Conservation (phyloP, 352 stramenopile genomes). For the Plasmopara muralis region DNA sequence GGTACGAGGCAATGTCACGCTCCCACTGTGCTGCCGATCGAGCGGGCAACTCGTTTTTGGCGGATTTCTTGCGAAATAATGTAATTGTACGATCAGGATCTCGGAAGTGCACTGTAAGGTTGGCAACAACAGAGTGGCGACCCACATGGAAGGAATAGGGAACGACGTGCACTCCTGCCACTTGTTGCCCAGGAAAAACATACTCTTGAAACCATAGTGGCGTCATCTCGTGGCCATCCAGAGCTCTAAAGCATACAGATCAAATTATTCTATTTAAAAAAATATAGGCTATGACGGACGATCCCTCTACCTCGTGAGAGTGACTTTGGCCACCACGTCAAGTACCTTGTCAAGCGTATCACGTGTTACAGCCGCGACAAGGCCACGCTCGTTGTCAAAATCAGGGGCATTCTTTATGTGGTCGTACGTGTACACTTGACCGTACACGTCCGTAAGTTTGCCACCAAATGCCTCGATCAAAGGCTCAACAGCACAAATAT, state of each 20-base stretch:
- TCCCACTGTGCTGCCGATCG: conserved; percentile 40
- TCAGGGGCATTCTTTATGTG: conserved; percentile 33
- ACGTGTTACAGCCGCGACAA: conserved; percentile 43
- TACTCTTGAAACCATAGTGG: conserved; percentile 38
- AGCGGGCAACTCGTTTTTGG: conserved; percentile 42
- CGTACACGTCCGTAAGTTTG: conserved; percentile 47
- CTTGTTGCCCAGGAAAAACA: conserved; percentile 18
- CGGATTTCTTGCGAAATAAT: conserved; percentile 64
- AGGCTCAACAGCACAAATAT: conserved; percentile 70
- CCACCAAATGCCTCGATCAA: conserved; percentile 53
- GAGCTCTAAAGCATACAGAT: conserved; percentile 28
- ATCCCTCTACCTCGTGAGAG: conserved; percentile 43
- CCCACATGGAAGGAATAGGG: conserved; percentile 33
- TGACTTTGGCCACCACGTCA: conserved; percentile 39
- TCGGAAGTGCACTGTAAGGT: conserved; percentile 28
- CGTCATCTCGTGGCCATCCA: conserved; percentile 40
- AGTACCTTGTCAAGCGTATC: conserved; percentile 31
- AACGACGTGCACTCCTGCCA: conserved; percentile 22
- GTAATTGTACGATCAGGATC: conserved; percentile 13
- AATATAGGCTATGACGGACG: background rate
- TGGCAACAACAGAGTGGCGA: conserved; percentile 48
- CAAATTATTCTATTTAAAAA: conserved; percentile 6
- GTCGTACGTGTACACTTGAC: conserved; percentile 58
- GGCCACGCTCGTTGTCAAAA: conserved; percentile 57
- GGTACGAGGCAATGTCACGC: conserved; percentile 56